Conservation (phyloP, 305 asterid genomes). For the Fraxinus xanthoxyloides region DNA sequence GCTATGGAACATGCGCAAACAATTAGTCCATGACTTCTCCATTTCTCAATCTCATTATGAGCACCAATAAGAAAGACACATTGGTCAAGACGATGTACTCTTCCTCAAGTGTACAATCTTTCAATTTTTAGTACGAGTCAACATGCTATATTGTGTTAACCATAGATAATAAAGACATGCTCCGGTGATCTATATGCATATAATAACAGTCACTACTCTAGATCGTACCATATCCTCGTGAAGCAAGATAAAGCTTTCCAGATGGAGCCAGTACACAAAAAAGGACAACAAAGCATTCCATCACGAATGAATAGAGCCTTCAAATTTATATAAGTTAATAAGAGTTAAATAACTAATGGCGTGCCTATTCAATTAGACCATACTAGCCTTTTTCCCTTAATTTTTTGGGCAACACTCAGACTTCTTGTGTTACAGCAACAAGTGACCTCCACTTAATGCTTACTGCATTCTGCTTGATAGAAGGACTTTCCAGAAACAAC, state of each 20-base stretch:
- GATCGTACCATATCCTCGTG: not conserved
- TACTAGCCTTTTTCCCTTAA: not conserved
- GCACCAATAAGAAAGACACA: not conserved
- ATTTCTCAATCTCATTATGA: not conserved
- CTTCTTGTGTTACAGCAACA: not conserved
- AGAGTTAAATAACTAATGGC: not conserved
- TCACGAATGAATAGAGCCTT: not conserved
- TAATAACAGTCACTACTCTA: not conserved
- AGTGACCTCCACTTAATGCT: not conserved
- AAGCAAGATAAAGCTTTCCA: not conserved
- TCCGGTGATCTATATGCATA: not conserved
- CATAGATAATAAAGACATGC: not conserved
- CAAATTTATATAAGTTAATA: not conserved
- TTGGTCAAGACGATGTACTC: not conserved
- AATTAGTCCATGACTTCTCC: not conserved
- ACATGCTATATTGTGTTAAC: not conserved
- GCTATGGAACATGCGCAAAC: not conserved
- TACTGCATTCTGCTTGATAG: not conserved
- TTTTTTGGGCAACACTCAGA: not conserved
- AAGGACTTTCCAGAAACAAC: slow-evolving; percentile 3
- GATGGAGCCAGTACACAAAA: not conserved
- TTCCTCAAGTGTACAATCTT: not conserved
- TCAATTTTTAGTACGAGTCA: not conserved
- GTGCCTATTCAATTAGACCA: not conserved
- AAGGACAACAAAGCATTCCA: not conserved